A percentile compares a stretch with the other conserved stretches of the same genome.
phyloP scores from a whole-genome alignment of 2,329 filamentous ascomycete species.

The Xylaria digitata region DNA sequence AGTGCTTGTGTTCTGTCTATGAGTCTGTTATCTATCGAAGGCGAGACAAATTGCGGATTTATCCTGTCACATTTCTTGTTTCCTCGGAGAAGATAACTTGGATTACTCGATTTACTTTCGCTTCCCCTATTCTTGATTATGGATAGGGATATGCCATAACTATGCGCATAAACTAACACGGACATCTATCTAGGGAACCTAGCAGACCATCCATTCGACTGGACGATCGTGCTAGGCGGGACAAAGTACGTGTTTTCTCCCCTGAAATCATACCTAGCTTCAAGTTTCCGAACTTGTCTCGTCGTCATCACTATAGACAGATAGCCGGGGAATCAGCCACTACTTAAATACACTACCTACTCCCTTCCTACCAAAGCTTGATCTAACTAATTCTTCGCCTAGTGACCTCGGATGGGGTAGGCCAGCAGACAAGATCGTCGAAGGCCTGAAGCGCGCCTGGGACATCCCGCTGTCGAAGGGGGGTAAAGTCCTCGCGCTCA shows the following conservation, averaged over 20 bases:
- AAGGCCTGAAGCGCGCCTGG: constrained; percentile 63
- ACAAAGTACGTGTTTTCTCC: constrained; percentile 64
- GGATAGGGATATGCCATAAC: neutral
- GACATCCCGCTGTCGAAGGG: constrained; percentile 60
- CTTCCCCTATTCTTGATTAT: no score
- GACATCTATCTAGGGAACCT: constrained; percentile 17
- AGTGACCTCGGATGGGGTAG: constrained; percentile 63
- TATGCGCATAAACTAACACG: constrained; percentile 18
- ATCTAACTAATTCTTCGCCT: constrained; percentile 15
- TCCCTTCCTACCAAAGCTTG: neutral
- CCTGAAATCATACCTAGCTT: neutral
- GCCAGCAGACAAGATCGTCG: constrained; percentile 58
- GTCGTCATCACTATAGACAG: neutral
- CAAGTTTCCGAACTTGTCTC: neutral
- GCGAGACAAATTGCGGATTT: neutral
- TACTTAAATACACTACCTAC: neutral
- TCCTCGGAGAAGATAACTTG: neutral
- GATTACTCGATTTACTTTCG: neutral
- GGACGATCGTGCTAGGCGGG: constrained; percentile 72
- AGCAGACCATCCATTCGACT: constrained; percentile 54
- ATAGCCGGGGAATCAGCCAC: neutral
- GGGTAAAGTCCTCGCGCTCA: constrained; percentile 70
- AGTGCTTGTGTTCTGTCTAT: constrained; percentile 11
- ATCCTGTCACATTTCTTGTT: neutral
- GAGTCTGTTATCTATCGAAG: neutral